Evolutionary conservation across 441 rosid genomes (phyloP).

Genomic region (Aquilaria agallochum): DNA sequence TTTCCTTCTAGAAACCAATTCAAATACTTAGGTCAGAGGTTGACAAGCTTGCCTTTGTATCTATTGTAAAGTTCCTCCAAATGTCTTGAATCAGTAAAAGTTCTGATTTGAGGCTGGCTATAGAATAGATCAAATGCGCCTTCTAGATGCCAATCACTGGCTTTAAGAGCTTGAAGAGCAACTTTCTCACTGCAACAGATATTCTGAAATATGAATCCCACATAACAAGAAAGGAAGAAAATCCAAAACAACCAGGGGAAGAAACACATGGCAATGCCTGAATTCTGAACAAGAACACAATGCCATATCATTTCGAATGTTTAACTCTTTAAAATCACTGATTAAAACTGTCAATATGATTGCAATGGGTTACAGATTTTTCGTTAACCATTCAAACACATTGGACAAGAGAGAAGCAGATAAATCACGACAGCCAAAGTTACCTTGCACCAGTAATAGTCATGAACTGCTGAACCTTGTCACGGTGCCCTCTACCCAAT

Average conservation of each 20-base stretch:
- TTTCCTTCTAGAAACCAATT: no score
- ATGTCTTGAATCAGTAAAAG: conserved; percentile 68
- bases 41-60: conserved; percentile 66
- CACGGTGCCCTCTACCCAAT: conserved; percentile 77
- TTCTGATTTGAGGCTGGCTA: conserved; percentile 76
- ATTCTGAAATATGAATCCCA: no score
- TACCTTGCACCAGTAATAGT: conserved; percentile 89
- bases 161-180: conserved; percentile 80
- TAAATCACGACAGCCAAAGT: background rate
- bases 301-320: no score
- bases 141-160: conserved; percentile 91
- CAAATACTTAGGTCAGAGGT: background rate
- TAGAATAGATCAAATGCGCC: conserved; percentile 89
- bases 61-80: conserved; percentile 91
- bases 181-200: conserved; percentile 65
- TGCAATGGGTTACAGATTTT: background rate
- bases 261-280: no score
- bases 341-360: background rate
- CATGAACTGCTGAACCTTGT: conserved; percentile 85
- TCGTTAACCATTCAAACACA: background rate
- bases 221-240: conserved; percentile 3
- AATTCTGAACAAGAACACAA: no score
- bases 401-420: background rate
- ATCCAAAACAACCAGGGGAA: no score
- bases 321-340: no score